Evolutionary conservation across 441 rosid genomes (phyloP).

Genomic region (Adansonia grandidieri): DNA sequence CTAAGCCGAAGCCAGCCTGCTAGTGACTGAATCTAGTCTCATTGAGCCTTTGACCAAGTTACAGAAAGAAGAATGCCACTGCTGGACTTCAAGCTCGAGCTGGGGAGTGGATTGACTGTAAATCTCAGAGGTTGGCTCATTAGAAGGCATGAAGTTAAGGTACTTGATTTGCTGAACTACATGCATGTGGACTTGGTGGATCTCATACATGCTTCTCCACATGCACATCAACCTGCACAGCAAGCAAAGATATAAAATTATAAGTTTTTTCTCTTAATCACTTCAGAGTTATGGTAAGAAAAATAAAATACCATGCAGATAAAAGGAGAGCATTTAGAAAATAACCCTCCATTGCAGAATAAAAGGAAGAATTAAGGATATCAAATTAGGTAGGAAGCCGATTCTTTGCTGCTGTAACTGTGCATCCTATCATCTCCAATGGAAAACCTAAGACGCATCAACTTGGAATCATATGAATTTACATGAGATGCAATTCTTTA

Average conservation of each 20-base stretch:
- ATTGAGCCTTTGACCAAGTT: constrained; percentile 72
- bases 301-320: background rate
- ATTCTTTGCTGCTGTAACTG: background rate
- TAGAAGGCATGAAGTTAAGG: constrained; percentile 78
- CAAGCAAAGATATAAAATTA: constrained; percentile 15
- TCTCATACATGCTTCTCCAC: constrained; percentile 99
- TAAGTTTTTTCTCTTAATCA: constrained; percentile 37
- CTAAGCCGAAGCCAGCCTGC: constrained; percentile 93
- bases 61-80: constrained; percentile 90
- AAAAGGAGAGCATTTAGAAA: background rate
- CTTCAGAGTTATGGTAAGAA: constrained; percentile 20
- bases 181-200: constrained; percentile 92
- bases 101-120: constrained; percentile 88
- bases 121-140: constrained; percentile 84
- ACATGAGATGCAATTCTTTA: background rate
- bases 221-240: constrained; percentile 77
- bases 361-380: background rate
- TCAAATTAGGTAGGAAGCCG: background rate
- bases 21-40: constrained; percentile 80
- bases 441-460: background rate
- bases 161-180: constrained; percentile 93
- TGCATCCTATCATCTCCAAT: background rate
- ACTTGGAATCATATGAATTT: constrained; percentile 7
- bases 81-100: constrained; percentile 88
- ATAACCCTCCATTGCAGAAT: background rate